phyloP scores from a whole-genome alignment of 345 rosid species.

The Ceriops tagal region DNA sequence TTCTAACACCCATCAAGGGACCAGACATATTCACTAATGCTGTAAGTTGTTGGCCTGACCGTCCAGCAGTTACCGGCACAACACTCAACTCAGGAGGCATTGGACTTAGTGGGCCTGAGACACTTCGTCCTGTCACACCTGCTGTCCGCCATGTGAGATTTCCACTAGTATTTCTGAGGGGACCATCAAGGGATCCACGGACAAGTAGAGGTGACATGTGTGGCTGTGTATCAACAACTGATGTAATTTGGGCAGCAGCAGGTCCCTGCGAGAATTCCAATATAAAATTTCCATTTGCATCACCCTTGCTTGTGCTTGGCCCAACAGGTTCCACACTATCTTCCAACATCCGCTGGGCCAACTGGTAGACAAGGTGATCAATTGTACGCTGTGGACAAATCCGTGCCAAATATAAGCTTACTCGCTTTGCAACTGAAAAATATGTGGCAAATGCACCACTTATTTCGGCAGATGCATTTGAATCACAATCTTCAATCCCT shows the following conservation, averaged over 20 bases:
- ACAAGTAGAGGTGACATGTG: conserved; percentile 97
- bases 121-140: conserved; percentile 80
- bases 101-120: conserved; percentile 86
- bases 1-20: conserved; percentile 88
- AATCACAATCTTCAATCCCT: conserved; percentile 98
- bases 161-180: conserved; percentile 88
- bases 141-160: conserved; percentile 93
- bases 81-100: conserved; percentile 89
- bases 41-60: conserved; percentile 93
- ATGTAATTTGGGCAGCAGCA: conserved; percentile 60
- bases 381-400: conserved; percentile 96
- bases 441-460: conserved; percentile 99
- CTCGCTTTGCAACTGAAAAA: conserved; percentile 98
- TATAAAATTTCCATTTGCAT: conserved; percentile 65
- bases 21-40: conserved; percentile 91
- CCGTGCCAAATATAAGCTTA: conserved; percentile 91
- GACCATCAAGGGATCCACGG: conserved; percentile 94
- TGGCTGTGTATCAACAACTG: conserved; percentile 77
- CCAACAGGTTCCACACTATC: conserved; percentile 75
- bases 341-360: conserved; percentile 92
- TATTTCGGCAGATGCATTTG: conserved; percentile 97
- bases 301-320: conserved; percentile 53
- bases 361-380: conserved; percentile 93
- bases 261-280: conserved; percentile 98
- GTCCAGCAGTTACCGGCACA: conserved; percentile 74